These are phyloP conservation scores for Solidago caesia DNA, from an alignment of 129 eudicot genomes.

Conservation along the genomic window DNA sequence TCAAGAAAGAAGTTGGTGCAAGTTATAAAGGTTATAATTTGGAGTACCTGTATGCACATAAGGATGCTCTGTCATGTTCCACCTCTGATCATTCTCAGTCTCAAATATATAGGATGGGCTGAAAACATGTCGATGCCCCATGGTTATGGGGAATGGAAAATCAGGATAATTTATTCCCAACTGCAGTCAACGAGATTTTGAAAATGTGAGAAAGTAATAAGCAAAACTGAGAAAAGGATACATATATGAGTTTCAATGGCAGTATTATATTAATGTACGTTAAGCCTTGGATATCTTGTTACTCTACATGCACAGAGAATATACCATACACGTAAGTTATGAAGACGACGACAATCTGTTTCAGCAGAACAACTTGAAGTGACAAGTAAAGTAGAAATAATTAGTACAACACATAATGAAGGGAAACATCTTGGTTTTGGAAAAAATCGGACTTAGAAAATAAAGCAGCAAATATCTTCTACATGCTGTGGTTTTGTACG, in stretches of 20 bases:
- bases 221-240: background rate
- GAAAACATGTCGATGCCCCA: slow-evolving; percentile 61
- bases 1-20: background rate
- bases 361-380: too few species aligned
- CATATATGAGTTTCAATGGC: background rate
- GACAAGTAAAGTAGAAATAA: too few species aligned
- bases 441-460: too few species aligned
- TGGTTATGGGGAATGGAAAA: slow-evolving; percentile 26
- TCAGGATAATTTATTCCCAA: slow-evolving; percentile 27
- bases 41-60: slow-evolving; percentile 41
- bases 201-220: background rate
- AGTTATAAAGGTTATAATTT: background rate
- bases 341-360: too few species aligned
- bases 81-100: slow-evolving; percentile 47
- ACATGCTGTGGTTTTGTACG: too few species aligned
- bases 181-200: slow-evolving; percentile 9
- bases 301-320: background rate
- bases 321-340: background rate
- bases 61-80: slow-evolving; percentile 49
- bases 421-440: too few species aligned
- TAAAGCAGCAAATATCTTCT: too few species aligned
- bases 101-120: slow-evolving; percentile 46
- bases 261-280: background rate
- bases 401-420: too few species aligned
- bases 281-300: background rate